phyloP scores from a whole-genome alignment of 1,284 basidiomycete species.

The Ustilago nuda region DNA sequence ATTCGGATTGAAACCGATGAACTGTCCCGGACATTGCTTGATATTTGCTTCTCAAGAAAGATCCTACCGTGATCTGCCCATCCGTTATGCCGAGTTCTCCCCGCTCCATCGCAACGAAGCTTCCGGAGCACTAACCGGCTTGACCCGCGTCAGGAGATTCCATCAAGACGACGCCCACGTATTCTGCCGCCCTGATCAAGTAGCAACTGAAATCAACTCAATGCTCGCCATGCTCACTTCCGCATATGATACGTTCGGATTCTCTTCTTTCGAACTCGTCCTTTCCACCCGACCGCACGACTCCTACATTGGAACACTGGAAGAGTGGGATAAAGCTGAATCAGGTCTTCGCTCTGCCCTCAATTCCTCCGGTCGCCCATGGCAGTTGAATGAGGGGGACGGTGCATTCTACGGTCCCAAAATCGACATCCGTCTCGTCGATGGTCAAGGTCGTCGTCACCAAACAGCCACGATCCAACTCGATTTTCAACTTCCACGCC shows the following conservation, averaged over 20 bases:
- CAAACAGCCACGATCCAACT: conserved; percentile 69
- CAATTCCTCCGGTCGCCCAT: conserved; percentile 47
- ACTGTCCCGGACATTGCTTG: conserved; percentile 66
- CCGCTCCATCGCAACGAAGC: conserved; percentile 67
- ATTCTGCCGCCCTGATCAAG: conserved; percentile 63
- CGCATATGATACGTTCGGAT: conserved; percentile 66
- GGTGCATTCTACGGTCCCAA: conserved; percentile 69
- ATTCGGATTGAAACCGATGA: conserved; percentile 68
- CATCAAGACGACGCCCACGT: conserved; percentile 69
- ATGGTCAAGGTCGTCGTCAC: conserved; percentile 60
- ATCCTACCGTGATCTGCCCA: conserved; percentile 64
- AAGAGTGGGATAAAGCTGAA: conserved; percentile 65
- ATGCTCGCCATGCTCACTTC: conserved; percentile 67
- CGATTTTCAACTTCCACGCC: conserved; percentile 66
- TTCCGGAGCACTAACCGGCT: conserved; percentile 59
- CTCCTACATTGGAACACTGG: conserved; percentile 51
- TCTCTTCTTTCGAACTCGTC: conserved; percentile 62
- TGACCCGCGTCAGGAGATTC: conserved; percentile 65
- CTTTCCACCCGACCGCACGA: conserved; percentile 64
- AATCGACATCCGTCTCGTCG: conserved; percentile 67
- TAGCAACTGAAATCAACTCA: conserved; percentile 54
- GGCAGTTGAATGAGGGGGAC: conserved; percentile 64
- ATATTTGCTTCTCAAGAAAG: conserved; percentile 61
- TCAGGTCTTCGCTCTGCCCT: conserved; percentile 52
- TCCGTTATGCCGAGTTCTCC: conserved; percentile 65